phyloP scores from a whole-genome alignment of 129 eudicot species.

The Mikania micrantha region DNA sequence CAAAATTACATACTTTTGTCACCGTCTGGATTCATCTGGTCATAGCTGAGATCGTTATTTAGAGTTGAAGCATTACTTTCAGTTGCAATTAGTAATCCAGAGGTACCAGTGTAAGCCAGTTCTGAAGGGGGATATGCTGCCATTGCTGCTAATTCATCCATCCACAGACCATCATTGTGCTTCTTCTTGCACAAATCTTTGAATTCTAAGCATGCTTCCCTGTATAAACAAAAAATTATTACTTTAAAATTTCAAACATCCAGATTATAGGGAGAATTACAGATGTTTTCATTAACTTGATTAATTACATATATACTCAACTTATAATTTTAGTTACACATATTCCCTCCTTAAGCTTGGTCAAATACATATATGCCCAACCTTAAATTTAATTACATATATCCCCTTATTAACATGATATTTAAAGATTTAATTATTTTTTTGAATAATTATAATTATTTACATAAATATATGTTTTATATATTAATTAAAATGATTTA shows the following conservation, averaged over 20 bases:
- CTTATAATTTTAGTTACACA: too few relatives aligned
- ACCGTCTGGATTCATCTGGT: conserved; percentile 37
- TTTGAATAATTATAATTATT: too few relatives aligned
- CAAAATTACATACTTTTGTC: conserved; percentile 31
- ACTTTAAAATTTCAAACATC: not conserved
- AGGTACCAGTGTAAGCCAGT: conserved; percentile 54
- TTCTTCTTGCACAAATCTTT: conserved; percentile 76
- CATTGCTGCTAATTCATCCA: conserved; percentile 91
- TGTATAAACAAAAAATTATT: conserved; percentile 12
- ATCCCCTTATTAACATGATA: too few relatives aligned
- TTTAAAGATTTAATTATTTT: too few relatives aligned
- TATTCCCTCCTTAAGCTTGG: too few relatives aligned
- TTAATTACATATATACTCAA: too few relatives aligned
- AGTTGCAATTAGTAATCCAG: conserved; percentile 60
- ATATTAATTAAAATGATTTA: too few relatives aligned
- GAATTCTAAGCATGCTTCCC: conserved; percentile 83
- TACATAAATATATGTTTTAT: too few relatives aligned
- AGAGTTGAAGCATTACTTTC: conserved; percentile 43
- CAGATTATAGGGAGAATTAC: too few relatives aligned
- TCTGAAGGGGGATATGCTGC: conserved; percentile 58
- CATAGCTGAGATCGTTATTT: conserved; percentile 27
- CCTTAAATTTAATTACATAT: too few relatives aligned
- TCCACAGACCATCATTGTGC: conserved; percentile 73
- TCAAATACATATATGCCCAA: too few relatives aligned
- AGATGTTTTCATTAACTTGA: too few relatives aligned